Base-by-base conservation (phyloP, 768 basidiomycete species). In the Pleurotus pulmonarius region DNA sequence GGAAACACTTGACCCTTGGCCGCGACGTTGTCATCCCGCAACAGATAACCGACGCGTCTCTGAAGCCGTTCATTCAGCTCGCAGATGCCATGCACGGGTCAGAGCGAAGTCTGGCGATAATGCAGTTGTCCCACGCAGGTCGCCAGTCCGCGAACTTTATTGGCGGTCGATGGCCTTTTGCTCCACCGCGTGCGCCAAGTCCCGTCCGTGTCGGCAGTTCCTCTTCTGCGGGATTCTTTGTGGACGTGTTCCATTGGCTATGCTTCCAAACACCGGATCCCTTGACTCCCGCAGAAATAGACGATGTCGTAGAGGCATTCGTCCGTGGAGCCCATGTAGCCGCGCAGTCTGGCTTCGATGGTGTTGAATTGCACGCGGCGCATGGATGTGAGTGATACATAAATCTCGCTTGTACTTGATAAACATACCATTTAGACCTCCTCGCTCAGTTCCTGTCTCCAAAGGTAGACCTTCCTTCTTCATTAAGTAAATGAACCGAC, bases 41-140 rank as follows among this genome's bases (percentile, higher is more conserved):
- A 8, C 60, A 59, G 0, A 55, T 85, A 49, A 71, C 73, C 2
- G 66, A 76, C 11, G 71, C 75, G 11, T 73, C 74, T 0, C 55
- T 87, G 6, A 64, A 64, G 1, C 80, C 85, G 0, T 92, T 85
- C 68, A 67, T 65, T 57, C 60, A 59, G 24, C 72, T 89, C 6
- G 80, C 86, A 0, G 61, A 64, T 24, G 69, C 69, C 1, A 88
- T 90, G 13, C 83, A 81, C 59, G 45, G 55, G 13, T 51, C 52
- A 25, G 40, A 20, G 13, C 25, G 41, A 39, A 24, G 49, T 25
- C 71, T 90, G 4, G 82, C 86, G 6, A 75, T 98, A 56, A 81
- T 95, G 77, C 95, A 98, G 64, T 72, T 98, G 46, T 90, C 79
- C 46, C 95, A 98, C 64, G 67, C 77, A 4, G 90, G 95, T 4